These are phyloP conservation scores for Endothia cerciana DNA, from an alignment of 2,329 filamentous ascomycete species.

Conservation along the genomic window DNA sequence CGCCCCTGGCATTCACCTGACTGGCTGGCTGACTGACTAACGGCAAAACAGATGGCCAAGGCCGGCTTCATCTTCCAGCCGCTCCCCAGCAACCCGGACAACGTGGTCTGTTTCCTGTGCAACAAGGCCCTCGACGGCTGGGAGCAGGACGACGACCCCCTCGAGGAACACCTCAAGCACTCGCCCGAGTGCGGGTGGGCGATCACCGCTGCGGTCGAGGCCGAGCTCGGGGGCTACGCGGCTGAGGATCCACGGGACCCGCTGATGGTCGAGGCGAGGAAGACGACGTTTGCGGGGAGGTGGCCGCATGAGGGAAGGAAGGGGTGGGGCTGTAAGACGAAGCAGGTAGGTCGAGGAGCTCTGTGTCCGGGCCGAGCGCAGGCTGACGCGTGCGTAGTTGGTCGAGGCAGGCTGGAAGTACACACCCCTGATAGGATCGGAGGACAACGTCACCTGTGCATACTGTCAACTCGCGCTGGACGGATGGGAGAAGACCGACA, in stretches of 20 bases:
- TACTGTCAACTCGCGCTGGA: conserved; percentile 91
- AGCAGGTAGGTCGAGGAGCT: conserved; percentile 63
- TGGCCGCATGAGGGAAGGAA: conserved; percentile 92
- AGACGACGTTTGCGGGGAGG: conserved; percentile 77
- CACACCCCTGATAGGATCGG: conserved; percentile 78
- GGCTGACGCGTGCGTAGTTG: conserved; percentile 57
- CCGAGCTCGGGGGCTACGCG: conserved; percentile 63
- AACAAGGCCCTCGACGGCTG: conserved; percentile 84
- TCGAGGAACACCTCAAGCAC: conserved; percentile 84
- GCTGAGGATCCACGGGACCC: conserved; percentile 75
- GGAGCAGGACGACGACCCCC: conserved; percentile 83
- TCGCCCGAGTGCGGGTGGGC: conserved; percentile 87
- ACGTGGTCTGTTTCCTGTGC: conserved; percentile 88
- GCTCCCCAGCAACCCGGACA: conserved; percentile 75
- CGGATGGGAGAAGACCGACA: conserved; percentile 92
- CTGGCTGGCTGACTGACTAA: background rate
- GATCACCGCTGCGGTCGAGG: conserved; percentile 66
- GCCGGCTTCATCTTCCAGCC: conserved; percentile 93
- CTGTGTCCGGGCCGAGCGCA: background rate
- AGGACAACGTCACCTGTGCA: conserved; percentile 88
- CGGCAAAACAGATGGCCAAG: conserved; percentile 69
- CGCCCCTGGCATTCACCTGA: conserved; percentile 20
- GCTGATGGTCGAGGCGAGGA: conserved; percentile 75
- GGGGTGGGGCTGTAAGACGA: conserved; percentile 86
- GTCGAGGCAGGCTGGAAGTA: conserved; percentile 94